Base-by-base conservation (phyloP, 2,329 filamentous ascomycete genomes). In the Hymenoscyphus scutula region DNA sequence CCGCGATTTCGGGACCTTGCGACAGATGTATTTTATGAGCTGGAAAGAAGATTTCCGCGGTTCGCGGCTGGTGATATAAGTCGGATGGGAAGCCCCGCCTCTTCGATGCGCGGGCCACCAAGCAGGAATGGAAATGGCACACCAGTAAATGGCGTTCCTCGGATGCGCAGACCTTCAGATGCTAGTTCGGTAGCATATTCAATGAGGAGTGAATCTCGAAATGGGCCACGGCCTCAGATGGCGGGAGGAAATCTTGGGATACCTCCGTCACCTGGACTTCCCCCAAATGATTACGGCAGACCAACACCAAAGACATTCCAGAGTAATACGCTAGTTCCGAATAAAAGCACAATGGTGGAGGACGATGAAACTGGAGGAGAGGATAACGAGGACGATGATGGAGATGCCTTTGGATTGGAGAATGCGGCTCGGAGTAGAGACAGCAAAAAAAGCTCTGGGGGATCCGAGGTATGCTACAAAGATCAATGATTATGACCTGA, bases 341-440 rank as follows among this genome's bases (percentile, higher is more conserved):
- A 97, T 74, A 99, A 98, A 78, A 96, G 94, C 72, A 97, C 91
- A 0, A 93, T 98, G 88, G 87, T 98, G 1, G 95, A 99, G 75
- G 95, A 98, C 74, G 93, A 96, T 68, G 92, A 96, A 62, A 79
- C 78, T 61, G 82, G 81, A 23, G 78, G 77, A 23, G 83, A 84
- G 17, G 85, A 84, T 56, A 95, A 98, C 75, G 94, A 98, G 73
- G 93, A 96, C 67, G 92, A 96, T 69, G 91, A 88, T 60, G 84
- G 82, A 60, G 85, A 88, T 72, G 82, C 84, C 2, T 90, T 90
- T 74, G 84, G 83, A 17, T 72, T 89, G 45, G 85, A 87, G 68
- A 64, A 70, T 56, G 70, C 71, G 55, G 68, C 74, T 32, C 67
- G 66, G 60, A 74, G 72, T 56, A 71, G 71, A 64, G 73, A 73